A percentile compares a stretch with the other conserved stretches of the same genome.
Conservation (phyloP, 139 green algal genomes). For the Chlamydomonas eustigma region DNA sequence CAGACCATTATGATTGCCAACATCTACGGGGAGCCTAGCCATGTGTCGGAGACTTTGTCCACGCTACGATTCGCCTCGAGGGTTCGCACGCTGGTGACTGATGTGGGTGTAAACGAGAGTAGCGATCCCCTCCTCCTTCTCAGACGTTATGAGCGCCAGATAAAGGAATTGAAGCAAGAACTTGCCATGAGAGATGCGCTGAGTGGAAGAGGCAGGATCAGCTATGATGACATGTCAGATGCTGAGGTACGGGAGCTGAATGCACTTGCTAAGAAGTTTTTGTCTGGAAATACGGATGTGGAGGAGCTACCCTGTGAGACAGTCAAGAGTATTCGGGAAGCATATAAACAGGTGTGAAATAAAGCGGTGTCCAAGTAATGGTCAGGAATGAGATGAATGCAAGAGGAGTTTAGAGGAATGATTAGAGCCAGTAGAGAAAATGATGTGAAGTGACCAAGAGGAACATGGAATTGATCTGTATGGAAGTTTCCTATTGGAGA, state of each 20-base stretch:
- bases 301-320: conserved; percentile 56
- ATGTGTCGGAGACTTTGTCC: conserved; percentile 69
- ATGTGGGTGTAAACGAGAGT: conserved; percentile 63
- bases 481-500: too few species aligned
- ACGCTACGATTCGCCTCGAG: conserved; percentile 70
- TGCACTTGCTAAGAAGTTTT: conserved; percentile 31
- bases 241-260: conserved; percentile 57
- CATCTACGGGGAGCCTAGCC: conserved; percentile 59
- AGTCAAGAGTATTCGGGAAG: conserved; percentile 65
- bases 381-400: too few species aligned
- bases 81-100: conserved; percentile 50
- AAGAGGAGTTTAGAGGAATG: too few species aligned
- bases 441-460: too few species aligned
- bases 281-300: conserved; percentile 30
- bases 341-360: conserved; percentile 51
- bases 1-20: conserved; percentile 74
- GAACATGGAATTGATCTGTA: too few species aligned
- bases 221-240: conserved; percentile 66
- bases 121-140: conserved; percentile 60
- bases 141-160: conserved; percentile 63
- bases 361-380: too few species aligned
- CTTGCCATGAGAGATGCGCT: conserved; percentile 78
- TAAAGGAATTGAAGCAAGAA: conserved; percentile 80
- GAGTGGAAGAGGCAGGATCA: conserved; percentile 45
- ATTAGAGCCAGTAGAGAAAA: too few species aligned